Evolutionary conservation across 768 basidiomycete genomes (phyloP).

Genomic region (Strobilomyces dryophilus): DNA sequence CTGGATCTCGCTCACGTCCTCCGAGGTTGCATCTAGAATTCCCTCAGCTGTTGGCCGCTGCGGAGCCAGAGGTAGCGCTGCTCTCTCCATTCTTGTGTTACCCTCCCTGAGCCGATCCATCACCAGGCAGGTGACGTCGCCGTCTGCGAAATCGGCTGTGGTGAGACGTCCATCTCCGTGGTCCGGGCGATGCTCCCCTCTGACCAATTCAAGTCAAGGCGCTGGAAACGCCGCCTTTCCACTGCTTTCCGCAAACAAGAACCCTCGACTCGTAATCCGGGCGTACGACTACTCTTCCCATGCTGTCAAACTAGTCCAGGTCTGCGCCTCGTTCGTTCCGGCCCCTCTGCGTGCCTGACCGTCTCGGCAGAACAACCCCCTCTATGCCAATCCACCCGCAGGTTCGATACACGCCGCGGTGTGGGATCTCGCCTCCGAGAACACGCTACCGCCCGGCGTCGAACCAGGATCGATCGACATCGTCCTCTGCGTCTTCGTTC

Average conservation of each 20-base stretch:
- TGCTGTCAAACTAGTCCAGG: constrained; percentile 89
- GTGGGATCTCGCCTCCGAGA: constrained; percentile 81
- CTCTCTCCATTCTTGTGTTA: neutral
- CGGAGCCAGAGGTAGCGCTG: constrained; percentile 55
- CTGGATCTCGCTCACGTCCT: constrained; percentile 1
- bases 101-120: neutral
- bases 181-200: neutral
- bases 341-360: neutral
- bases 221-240: constrained; percentile 97
- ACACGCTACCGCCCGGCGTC: constrained; percentile 58
- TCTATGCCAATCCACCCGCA: constrained; percentile 62
- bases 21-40: constrained; percentile 90
- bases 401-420: constrained; percentile 77
- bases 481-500: constrained; percentile 87
- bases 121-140: constrained; percentile 68
- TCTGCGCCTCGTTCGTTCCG: constrained; percentile 26
- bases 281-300: constrained; percentile 91
- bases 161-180: constrained; percentile 35
- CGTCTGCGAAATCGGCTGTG: constrained; percentile 90
- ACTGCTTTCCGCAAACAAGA: constrained; percentile 75
- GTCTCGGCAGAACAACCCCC: constrained; percentile 54
- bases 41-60: constrained; percentile 73
- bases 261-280: constrained; percentile 65
- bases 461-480: constrained; percentile 76
- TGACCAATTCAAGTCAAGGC: constrained; percentile 44